phyloP scores from a whole-genome alignment of 495 filamentous ascomycete species.

The Penicillium flavigenum region DNA sequence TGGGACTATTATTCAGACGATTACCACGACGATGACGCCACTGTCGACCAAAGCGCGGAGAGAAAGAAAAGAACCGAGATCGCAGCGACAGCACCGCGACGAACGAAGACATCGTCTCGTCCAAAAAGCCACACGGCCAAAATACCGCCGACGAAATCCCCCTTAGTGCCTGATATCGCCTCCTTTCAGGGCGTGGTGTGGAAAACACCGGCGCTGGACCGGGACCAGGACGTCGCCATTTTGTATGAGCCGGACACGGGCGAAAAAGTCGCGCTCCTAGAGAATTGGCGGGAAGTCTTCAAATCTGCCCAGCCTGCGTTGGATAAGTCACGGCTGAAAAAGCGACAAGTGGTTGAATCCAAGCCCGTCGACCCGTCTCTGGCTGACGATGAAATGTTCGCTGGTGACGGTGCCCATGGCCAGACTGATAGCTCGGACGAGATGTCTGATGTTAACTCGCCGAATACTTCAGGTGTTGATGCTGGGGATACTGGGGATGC shows the following conservation, averaged over 20 bases:
- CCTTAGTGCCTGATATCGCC: constrained; percentile 21
- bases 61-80: constrained; percentile 14
- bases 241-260: constrained; percentile 41
- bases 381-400: constrained; percentile 11
- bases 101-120: constrained; percentile 2
- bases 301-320: constrained; percentile 37
- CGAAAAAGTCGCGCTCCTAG: constrained; percentile 47
- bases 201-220: constrained; percentile 29
- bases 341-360: constrained; percentile 7
- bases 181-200: constrained; percentile 46
- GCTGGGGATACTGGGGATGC: constrained; percentile 23
- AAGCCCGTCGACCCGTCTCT: background rate
- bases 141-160: constrained; percentile 9
- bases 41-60: constrained; percentile 19
- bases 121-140: background rate
- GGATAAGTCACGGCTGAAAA: constrained; percentile 27
- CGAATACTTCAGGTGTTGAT: constrained; percentile 17
- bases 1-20: constrained; percentile 54
- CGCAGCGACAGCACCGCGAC: constrained; percentile 17
- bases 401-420: constrained; percentile 15
- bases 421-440: constrained; percentile 19
- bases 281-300: constrained; percentile 55
- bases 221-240: constrained; percentile 28
- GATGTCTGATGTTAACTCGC: constrained; percentile 23
- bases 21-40: constrained; percentile 51